Evolutionary conservation across 148 eudicot genomes (phyloP).

Genomic region (Tetragonia tetragonoides): DNA sequence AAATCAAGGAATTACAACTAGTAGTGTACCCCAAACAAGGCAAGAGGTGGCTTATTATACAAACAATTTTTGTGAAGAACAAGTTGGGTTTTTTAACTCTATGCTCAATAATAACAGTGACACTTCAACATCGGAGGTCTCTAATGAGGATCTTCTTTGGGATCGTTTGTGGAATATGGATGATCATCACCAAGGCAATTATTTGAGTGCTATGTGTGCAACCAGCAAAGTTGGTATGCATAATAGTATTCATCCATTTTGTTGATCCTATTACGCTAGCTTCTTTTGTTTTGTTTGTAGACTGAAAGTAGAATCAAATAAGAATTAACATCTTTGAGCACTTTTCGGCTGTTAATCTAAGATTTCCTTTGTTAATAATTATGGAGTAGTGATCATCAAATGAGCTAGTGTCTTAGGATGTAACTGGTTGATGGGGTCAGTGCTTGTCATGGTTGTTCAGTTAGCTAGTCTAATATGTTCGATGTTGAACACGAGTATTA

Average conservation of each 20-base stretch:
- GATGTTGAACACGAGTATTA: too few species aligned
- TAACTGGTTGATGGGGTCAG: not conserved
- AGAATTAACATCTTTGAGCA: not conserved
- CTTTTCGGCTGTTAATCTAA: not conserved
- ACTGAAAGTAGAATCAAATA: not conserved
- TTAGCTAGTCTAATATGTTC: too few species aligned
- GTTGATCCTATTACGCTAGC: not conserved
- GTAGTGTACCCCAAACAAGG: constrained; percentile 26
- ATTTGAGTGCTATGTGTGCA: constrained; percentile 25
- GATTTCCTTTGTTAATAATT: not conserved
- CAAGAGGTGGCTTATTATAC: constrained; percentile 21
- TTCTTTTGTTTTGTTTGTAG: not conserved
- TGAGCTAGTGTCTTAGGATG: not conserved
- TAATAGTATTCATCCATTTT: constrained; percentile 26
- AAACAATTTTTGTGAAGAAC: constrained; percentile 29
- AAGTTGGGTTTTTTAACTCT: constrained; percentile 26
- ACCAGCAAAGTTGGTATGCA: constrained; percentile 36
- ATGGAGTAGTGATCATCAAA: too few species aligned
- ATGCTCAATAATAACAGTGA: constrained; percentile 21
- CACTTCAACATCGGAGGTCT: constrained; percentile 27
- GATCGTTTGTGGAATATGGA: constrained; percentile 64
- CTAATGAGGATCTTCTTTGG: constrained; percentile 47
- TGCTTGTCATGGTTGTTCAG: too few species aligned
- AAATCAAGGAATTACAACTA: constrained; percentile 1
- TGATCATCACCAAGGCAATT: constrained; percentile 42